These are phyloP conservation scores for Gnomoniopsis smithogilvyi DNA, from an alignment of 2,329 filamentous ascomycete species.

Conservation along the genomic window DNA sequence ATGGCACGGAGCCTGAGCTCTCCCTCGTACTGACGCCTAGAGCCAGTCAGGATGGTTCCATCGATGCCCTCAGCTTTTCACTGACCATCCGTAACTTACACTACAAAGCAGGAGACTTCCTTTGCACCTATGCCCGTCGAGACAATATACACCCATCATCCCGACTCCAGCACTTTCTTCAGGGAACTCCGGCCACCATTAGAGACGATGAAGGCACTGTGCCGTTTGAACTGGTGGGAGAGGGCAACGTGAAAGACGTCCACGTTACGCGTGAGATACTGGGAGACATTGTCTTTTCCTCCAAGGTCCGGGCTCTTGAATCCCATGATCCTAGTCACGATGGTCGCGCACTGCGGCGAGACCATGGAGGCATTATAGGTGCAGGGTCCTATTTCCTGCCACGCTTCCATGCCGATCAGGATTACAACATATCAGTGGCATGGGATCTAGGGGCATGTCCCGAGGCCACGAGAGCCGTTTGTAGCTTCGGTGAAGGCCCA, in stretches of 20 bases:
- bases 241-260: not conserved
- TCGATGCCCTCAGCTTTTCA: not conserved
- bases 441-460: conserved; percentile 22
- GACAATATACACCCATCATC: not conserved
- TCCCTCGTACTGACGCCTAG: not conserved
- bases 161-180: not conserved
- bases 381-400: conserved; percentile 7
- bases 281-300: not conserved
- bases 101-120: not conserved
- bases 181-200: not conserved
- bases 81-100: not conserved
- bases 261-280: not conserved
- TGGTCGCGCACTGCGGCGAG: not conserved
- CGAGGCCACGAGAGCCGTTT: conserved; percentile 21
- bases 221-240: not conserved
- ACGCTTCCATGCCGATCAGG: not conserved
- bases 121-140: not conserved
- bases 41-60: not conserved
- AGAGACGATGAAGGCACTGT: not conserved
- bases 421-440: conserved; percentile 8
- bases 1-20: not conserved
- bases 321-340: not conserved
- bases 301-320: not conserved
- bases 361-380: not conserved
- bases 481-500: conserved; percentile 24